Base-by-base conservation (phyloP, 1,139 yeast genomes). In the Kurtzmaniella quercitrusa region DNA sequence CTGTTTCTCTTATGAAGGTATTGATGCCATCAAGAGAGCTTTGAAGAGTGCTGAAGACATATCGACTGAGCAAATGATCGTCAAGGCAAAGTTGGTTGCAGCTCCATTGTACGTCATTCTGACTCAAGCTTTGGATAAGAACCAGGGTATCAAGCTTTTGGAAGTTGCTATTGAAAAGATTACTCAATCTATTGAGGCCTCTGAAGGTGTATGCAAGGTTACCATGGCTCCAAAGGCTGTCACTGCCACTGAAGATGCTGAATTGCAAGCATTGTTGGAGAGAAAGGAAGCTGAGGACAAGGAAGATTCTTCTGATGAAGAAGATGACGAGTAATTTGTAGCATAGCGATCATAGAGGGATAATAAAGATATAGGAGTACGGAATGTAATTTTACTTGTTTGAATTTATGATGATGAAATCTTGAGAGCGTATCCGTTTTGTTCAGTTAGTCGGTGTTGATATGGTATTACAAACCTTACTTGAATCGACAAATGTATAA, bases 211-310 rank as follows among this genome's bases (percentile, higher is more conserved):
- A 47, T 84, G 96, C 64, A 88, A 87, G 55, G 85, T 93, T 51
- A 89, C 95, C 49, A 91, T 93, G 97, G 93, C 95, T 56, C 98
- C 98, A 60, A 91, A 91, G 80, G 97, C 98, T 39, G 98, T 93
- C 52, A 88, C 97, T 47, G 98, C 96, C 48, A 87, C 93, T 48
- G 99, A 93, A 65, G 99, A 93, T 65, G 98, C 97, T 47, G 98
- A 91, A 70, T 81, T 93, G 61, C 96, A 89, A 68, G 96, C 96
- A 51, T 76, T 93, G 54, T 84, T 93, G 81, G 77, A 72, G 53
- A 66, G 73, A 50, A 73, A 72, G 55, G 77, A 70, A 56, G 74
- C 70, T 44, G 78, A 71, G 50, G 76, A 72, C 43, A 66, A 65
- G 52, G 71, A 65, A 23, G 62, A 71, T 38, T 67, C 73, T 36